phyloP scores from a whole-genome alignment of 2,329 filamentous ascomycete genomes.

The Torrubiella hemipterigena region DNA sequence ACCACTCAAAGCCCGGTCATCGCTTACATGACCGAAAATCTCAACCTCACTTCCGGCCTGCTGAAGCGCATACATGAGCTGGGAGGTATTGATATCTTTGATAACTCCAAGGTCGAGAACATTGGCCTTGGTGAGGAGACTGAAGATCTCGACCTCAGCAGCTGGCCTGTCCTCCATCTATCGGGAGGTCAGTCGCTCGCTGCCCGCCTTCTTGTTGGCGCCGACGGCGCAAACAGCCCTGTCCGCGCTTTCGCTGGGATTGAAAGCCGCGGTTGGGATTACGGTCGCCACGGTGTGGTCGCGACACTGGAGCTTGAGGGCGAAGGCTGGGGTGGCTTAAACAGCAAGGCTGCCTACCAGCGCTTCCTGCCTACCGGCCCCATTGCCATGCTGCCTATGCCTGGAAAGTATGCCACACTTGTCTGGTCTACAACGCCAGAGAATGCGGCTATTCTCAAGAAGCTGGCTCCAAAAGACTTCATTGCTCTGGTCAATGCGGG shows the following conservation, averaged over 20 bases:
- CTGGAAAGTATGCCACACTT: constrained; percentile 69
- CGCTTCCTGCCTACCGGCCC: constrained; percentile 89
- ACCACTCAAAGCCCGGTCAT: constrained; percentile 48
- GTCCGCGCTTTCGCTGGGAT: constrained; percentile 86
- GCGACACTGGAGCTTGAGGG: constrained; percentile 69
- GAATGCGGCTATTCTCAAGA: constrained; percentile 69
- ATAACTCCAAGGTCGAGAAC: constrained; percentile 64
- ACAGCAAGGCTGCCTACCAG: constrained; percentile 74
- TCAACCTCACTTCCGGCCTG: constrained; percentile 73
- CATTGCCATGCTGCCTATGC: constrained; percentile 81
- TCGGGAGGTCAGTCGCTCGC: constrained; percentile 56
- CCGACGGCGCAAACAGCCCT: constrained; percentile 89
- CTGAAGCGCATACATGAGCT: constrained; percentile 60
- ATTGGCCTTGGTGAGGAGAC: constrained; percentile 64
- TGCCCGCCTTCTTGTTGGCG: constrained; percentile 78
- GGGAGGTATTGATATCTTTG: constrained; percentile 57
- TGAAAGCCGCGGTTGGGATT: constrained; percentile 82
- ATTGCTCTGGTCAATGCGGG: constrained; percentile 84
- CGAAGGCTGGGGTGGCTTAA: constrained; percentile 39
- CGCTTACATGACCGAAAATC: constrained; percentile 94
- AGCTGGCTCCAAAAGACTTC: constrained; percentile 61
- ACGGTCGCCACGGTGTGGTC: constrained; percentile 79
- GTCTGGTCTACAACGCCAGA: constrained; percentile 90
- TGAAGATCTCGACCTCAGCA: constrained; percentile 61
- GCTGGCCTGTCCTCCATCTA: constrained; percentile 78